Evolutionary conservation across 768 basidiomycete genomes (phyloP), one percentile per base, ranked within the genome.

Genomic region (Termitomyces sp.): DNA sequence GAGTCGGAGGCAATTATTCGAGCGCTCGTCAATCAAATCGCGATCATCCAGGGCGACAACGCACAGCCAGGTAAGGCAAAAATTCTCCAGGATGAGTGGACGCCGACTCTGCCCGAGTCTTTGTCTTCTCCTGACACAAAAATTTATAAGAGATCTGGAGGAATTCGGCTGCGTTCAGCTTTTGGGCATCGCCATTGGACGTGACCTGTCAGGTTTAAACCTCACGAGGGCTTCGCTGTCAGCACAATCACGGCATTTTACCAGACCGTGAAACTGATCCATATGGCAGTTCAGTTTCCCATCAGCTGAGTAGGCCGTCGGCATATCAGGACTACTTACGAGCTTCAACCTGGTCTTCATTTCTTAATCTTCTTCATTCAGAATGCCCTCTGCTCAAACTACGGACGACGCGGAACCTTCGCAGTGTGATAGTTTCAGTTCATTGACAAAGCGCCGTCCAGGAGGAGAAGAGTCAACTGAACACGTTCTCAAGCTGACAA

Each of bases 401-500:
- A 4, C 59, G 37, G 57, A 63, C 44, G 57, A 57, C 6, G 31
- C 37, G 30, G 44, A 55, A 13, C 41, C 53, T 44, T 20, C n/a
- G 12, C 55, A 42, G 11, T 37, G 48, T 47, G 56, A 53, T 13
- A 22, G 31, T 18, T 36, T 59, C 6, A 7, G 44, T 30, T 24
- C 12, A 11, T 24, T 31, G 27, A 33, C 54, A 20, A 41, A 42
- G 16, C 31, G 16, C n/a, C 53, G 3, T 13, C 20, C 52, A 56
- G 48, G 33, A 16, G 46, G 54, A 16, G 47, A 41, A 51, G 47
- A 50, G 33, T 42, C 47, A 18, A 48, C 33, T 42, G 62, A 63
- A 31, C 59, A 61, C 27, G 8, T 58, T 1, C 16, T 63, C 42
- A 63, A 63, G 48, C 45, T 58, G 49, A 63, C 62, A 15, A 58